Evolutionary conservation across 805 yeast genomes (phyloP).

Genomic region (Ogataea populi-albae): DNA sequence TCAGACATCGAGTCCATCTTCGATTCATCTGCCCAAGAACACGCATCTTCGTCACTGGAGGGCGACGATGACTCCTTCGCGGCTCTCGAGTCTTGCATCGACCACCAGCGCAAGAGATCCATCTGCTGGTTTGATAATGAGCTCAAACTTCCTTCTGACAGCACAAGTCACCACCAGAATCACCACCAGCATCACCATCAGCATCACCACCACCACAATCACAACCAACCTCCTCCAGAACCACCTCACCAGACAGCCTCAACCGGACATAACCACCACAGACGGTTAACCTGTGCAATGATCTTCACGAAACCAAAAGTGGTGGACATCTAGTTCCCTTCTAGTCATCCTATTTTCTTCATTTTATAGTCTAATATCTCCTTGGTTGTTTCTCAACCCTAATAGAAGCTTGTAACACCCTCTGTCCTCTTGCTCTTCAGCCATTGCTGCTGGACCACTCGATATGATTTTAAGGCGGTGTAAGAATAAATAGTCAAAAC

Average conservation of each 20-base stretch:
- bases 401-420: no score
- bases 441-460: no score
- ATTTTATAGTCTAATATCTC: constrained; percentile 1
- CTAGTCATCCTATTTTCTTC: not conserved
- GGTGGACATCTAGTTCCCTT: constrained; percentile 20
- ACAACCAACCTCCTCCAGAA: not conserved
- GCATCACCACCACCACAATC: constrained; percentile 7
- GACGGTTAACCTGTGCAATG: constrained; percentile 47
- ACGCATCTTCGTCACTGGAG: not conserved
- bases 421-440: no score
- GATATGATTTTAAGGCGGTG: no score
- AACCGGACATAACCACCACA: constrained; percentile 29
- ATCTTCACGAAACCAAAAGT: constrained; percentile 40
- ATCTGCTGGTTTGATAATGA: constrained; percentile 18
- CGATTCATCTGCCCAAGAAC: constrained; percentile 1
- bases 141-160: not conserved
- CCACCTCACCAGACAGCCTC: not conserved
- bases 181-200: constrained; percentile 5
- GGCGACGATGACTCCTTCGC: constrained; percentile 15
- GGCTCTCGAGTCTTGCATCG: constrained; percentile 15
- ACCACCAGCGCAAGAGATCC: constrained; percentile 15
- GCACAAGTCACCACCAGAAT: constrained; percentile 1
- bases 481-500: no score
- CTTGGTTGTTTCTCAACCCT: not conserved
- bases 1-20: constrained; percentile 6